Conservation (phyloP, 225 moss, liverwort and hornwort species). For the Anthoceros angustus region DNA sequence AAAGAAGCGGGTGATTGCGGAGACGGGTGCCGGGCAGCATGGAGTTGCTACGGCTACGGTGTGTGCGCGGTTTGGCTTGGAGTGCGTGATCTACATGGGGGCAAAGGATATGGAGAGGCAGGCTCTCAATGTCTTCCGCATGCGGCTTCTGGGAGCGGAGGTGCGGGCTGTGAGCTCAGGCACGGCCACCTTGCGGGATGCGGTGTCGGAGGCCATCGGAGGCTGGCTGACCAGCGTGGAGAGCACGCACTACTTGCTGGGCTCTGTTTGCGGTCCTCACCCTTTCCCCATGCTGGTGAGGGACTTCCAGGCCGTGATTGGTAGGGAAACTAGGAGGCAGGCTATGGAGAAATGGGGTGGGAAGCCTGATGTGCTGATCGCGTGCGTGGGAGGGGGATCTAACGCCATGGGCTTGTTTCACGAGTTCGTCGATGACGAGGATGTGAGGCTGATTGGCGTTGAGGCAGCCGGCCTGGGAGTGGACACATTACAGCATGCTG, state of each 20-base stretch:
- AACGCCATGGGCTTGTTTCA: conserved; percentile 97
- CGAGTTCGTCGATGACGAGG: conserved; percentile 75
- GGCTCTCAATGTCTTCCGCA: conserved; percentile 86
- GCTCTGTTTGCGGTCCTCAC: conserved; percentile 96
- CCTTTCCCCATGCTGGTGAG: conserved; percentile 96
- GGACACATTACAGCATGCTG: conserved; percentile 60
- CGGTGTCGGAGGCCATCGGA: conserved; percentile 88
- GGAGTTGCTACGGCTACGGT: conserved; percentile 96
- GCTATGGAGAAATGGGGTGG: conserved; percentile 96
- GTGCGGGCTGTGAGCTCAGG: conserved; percentile 75
- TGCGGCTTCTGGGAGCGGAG: conserved; percentile 96
- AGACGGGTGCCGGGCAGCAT: conserved; percentile 97
- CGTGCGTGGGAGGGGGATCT: conserved; percentile 92
- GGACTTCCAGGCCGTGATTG: conserved; percentile 78
- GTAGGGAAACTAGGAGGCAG: conserved; percentile 75
- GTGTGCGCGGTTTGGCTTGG: conserved; percentile 83
- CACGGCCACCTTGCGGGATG: conserved; percentile 85
- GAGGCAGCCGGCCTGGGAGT: conserved; percentile 85
- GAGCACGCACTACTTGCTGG: conserved; percentile 88
- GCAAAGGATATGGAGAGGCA: conserved; percentile 95
- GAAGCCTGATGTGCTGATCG: conserved; percentile 79
- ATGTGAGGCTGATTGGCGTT: conserved; percentile 70
- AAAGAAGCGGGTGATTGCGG: conserved; percentile 86
- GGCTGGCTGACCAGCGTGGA: conserved; percentile 98
- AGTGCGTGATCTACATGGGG: conserved; percentile 92